These are phyloP conservation scores for Penicillium odoratum DNA, from an alignment of 495 filamentous ascomycete genomes.

Conservation along the genomic window DNA sequence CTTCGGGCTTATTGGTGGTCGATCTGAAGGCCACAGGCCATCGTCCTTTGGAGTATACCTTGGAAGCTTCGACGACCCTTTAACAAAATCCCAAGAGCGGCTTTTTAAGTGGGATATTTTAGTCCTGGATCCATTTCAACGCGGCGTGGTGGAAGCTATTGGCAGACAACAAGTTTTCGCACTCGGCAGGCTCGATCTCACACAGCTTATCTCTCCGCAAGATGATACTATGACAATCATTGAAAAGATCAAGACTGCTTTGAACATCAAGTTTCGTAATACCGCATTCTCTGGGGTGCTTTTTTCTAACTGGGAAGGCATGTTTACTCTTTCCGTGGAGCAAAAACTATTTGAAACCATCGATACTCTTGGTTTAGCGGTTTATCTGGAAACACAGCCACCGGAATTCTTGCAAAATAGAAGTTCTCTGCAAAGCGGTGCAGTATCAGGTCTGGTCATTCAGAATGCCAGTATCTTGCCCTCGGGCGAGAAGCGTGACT, in stretches of 20 bases:
- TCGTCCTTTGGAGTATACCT: slow-evolving; percentile 52
- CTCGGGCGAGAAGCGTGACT: slow-evolving; percentile 49
- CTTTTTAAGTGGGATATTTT: slow-evolving; percentile 49
- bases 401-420: slow-evolving; percentile 48
- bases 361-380: slow-evolving; percentile 37
- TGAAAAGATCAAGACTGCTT: slow-evolving; percentile 33
- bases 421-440: slow-evolving; percentile 34
- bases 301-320: slow-evolving; percentile 49
- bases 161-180: slow-evolving; percentile 26
- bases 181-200: slow-evolving; percentile 46
- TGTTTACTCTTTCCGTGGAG: slow-evolving; percentile 33
- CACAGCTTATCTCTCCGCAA: slow-evolving; percentile 25
- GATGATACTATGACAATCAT: slow-evolving; percentile 27
- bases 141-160: slow-evolving; percentile 40
- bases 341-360: slow-evolving; percentile 38
- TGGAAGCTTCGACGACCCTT: slow-evolving; percentile 39
- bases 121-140: slow-evolving; percentile 47
- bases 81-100: slow-evolving; percentile 29
- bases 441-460: slow-evolving; percentile 47
- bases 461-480: slow-evolving; percentile 51
- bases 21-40: slow-evolving; percentile 29
- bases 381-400: slow-evolving; percentile 51
- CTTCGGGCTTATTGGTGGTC: slow-evolving; percentile 23
- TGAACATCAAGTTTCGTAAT: slow-evolving; percentile 32
- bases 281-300: slow-evolving; percentile 48